Conservation (phyloP, 2,329 filamentous ascomycete species). For the Neurospora crassa region DNA sequence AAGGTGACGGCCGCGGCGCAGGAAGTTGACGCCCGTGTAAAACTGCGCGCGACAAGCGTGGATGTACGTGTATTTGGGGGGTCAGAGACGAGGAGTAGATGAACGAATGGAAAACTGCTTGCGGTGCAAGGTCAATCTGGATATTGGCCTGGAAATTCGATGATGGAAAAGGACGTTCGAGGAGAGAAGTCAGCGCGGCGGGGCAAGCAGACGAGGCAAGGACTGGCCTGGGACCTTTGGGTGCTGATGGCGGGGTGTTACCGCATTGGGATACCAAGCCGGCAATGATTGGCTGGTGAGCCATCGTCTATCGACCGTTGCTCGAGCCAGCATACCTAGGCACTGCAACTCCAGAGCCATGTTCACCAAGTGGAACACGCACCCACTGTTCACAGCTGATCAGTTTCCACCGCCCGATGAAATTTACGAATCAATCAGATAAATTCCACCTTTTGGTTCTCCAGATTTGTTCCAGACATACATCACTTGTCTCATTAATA, state of each 20-base stretch:
- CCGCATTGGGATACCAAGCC: neutral
- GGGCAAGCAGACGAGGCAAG: neutral
- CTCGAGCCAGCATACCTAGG: no score
- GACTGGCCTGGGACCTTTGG: neutral
- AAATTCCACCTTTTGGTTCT: no score
- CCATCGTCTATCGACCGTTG: no score
- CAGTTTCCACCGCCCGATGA: no score
- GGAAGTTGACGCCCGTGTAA: neutral
- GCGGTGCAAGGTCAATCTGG: neutral
- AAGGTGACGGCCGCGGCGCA: neutral
- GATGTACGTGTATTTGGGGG: fast-evolving
- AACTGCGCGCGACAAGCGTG: no score
- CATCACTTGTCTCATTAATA: no score
- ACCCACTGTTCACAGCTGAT: no score
- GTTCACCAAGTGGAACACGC: no score
- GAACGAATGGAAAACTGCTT: neutral
- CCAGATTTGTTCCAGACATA: no score
- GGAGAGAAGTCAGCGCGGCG: neutral
- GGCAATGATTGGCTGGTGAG: neutral
- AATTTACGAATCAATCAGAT: no score
- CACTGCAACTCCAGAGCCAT: no score
- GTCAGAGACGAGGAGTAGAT: neutral
- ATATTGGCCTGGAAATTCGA: neutral
- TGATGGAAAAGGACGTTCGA: neutral
- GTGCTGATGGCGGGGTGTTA: neutral